Evolutionary conservation across 805 yeast genomes (phyloP), one percentile per base, ranked within the genome.

Genomic region (Sugiyamaella floridensis): DNA sequence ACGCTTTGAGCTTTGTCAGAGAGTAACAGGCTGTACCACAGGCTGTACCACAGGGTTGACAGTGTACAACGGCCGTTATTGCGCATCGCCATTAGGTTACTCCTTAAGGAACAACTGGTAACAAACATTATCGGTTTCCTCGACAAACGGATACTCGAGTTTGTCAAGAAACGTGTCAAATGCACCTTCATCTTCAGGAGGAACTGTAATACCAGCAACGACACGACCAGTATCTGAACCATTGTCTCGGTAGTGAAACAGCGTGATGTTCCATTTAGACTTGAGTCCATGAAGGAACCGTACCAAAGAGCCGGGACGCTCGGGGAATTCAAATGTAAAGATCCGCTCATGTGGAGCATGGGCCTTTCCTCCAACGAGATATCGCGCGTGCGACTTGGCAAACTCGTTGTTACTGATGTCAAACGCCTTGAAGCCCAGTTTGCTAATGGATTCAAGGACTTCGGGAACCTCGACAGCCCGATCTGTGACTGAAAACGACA

Each of bases 321-420:
- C 99, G 12, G 99, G 99, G 75, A 93, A 95, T 69, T 89, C 97
- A 63, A 93, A 93, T 47, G 85, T 78, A 60, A 82, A 80, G 37
- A 93, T 70, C 61, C 84, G 82, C 70, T 93, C 99, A 58, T 87
- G 77, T 28, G 80, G 76, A 16, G 86, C 81, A 19, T 75, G 70
- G 0, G 90, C 80, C 55, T 85, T 82, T 54, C 99, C 99, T 54
- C 99, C 99, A 20, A 93, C 96, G 58, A 93, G 75, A 67, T 93
- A 95, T 67, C 99, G 80, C 40, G 97, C 97, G 65, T 93, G 99
- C 40, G 89, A 80, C 70, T 93, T 93, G 43, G 99, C 99, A 74
- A 93, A 78, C 67, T 90, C 97, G 66, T 95, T 90, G 54, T 86
- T 87, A 15, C 96, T 86, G 53, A 93, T 83, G 65, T 93, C 98